Evolutionary conservation across 208 protist genomes (phyloP).

Genomic region (Leishmania major): DNA sequence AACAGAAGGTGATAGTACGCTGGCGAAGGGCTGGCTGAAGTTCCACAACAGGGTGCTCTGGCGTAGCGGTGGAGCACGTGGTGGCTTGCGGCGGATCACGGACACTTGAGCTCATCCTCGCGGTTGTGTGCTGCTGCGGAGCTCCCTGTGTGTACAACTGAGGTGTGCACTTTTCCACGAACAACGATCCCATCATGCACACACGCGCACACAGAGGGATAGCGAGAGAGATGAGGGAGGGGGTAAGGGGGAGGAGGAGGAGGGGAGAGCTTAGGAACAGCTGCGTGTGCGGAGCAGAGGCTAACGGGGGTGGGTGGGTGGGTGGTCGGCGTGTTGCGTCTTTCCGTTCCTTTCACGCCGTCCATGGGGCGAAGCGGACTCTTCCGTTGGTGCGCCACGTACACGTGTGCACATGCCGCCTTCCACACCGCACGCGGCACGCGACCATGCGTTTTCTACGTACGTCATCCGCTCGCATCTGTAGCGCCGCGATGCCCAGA

Average conservation of each 20-base stretch:
- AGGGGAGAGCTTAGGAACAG: background rate
- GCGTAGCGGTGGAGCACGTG: background rate
- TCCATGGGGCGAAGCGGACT: background rate
- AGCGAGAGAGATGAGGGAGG: background rate
- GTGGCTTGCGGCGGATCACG: background rate
- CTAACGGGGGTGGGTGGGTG: background rate
- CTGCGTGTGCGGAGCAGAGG: background rate
- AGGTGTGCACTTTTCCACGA: background rate
- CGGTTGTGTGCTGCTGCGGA: background rate
- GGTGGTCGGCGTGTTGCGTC: background rate
- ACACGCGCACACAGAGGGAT: background rate
- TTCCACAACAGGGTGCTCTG: conserved; percentile 3
- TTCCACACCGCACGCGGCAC: background rate
- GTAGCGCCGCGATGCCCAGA: background rate
- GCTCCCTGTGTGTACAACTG: background rate
- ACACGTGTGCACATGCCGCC: background rate
- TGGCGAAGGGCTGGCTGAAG: conserved; percentile 30
- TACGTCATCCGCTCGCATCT: background rate
- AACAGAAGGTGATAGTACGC: conserved; percentile 21
- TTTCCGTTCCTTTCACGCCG: background rate
- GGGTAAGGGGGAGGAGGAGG: background rate
- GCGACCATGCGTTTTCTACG: background rate
- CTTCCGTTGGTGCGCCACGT: background rate
- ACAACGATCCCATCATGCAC: background rate
- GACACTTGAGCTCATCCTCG: background rate